phyloP scores from a whole-genome alignment of 805 yeast species.

The Schwanniomyces yamadae region DNA sequence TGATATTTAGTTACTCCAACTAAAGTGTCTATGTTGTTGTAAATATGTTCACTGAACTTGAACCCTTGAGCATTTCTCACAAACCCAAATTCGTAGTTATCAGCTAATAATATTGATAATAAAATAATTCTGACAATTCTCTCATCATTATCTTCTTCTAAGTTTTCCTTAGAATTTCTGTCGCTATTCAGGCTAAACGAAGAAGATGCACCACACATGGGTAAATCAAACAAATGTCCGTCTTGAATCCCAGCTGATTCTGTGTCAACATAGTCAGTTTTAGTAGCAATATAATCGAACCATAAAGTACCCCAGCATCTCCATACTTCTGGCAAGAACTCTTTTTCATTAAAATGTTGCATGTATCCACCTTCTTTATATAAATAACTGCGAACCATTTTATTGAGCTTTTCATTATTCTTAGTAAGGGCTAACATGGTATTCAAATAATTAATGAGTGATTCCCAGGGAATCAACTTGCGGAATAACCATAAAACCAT shows the following conservation, averaged over 20 bases:
- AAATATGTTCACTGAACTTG: slow-evolving; percentile 35
- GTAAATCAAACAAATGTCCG: slow-evolving; percentile 57
- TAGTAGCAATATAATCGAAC: slow-evolving; percentile 61
- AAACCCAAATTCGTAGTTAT: slow-evolving; percentile 54
- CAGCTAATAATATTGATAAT: slow-evolving; percentile 52
- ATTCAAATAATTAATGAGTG: slow-evolving; percentile 62
- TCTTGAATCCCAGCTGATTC: slow-evolving; percentile 58
- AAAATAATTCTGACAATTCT: slow-evolving; percentile 52
- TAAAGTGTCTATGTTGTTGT: slow-evolving; percentile 23
- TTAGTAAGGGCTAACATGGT: slow-evolving; percentile 43
- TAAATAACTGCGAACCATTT: slow-evolving; percentile 18
- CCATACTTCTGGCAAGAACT: slow-evolving; percentile 74
- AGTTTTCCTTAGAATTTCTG: slow-evolving; percentile 19
- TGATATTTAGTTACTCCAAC: slow-evolving; percentile 12
- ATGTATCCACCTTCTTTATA: slow-evolving; percentile 24
- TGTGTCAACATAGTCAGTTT: slow-evolving; percentile 50
- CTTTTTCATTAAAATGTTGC: slow-evolving; percentile 55
- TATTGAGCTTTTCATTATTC: slow-evolving; percentile 23
- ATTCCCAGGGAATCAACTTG: slow-evolving; percentile 67
- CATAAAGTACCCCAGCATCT: slow-evolving; percentile 83
- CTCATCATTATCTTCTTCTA: slow-evolving; percentile 46
- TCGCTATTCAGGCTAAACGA: slow-evolving; percentile 18
- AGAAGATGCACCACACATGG: slow-evolving; percentile 57
- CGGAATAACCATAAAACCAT: slow-evolving; percentile 52
- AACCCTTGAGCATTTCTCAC: slow-evolving; percentile 47